A percentile compares a stretch with the other conserved stretches of the same genome.
Evolutionary conservation across 257 asterid genomes (phyloP).

Genomic region (Forsythia viridissima): DNA sequence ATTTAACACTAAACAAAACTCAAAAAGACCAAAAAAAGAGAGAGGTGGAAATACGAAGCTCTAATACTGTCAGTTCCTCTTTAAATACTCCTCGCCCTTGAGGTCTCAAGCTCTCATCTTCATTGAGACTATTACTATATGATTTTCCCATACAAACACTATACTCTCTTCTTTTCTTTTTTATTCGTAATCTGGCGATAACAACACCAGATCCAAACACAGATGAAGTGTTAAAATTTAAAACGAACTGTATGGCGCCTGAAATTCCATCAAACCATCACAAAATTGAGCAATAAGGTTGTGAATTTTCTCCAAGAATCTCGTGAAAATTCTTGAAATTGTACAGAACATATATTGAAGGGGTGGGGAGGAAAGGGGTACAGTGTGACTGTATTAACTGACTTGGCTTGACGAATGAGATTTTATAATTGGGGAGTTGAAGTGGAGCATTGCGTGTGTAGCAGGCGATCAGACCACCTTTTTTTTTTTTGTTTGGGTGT

Average conservation of each 20-base stretch:
- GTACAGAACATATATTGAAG: neutral
- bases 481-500: neutral
- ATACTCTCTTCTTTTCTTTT: neutral
- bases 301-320: conserved; percentile 19
- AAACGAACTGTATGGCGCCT: neutral
- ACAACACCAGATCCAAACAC: neutral
- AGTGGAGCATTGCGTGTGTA: conserved; percentile 48
- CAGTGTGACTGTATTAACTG: neutral
- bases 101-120: neutral
- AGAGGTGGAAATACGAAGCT: neutral
- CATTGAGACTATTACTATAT: neutral
- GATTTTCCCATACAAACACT: neutral
- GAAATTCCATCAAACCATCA: conserved; percentile 28
- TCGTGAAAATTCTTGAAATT: conserved; percentile 15
- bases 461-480: conserved; percentile 24
- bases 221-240: neutral
- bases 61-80: neutral
- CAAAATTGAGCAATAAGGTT: conserved; percentile 25
- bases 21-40: too few relatives aligned
- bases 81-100: neutral
- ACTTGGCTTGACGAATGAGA: neutral
- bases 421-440: neutral
- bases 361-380: conserved; percentile 6
- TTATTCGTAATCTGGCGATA: neutral
- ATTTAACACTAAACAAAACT: conserved; percentile 16